Conservation (phyloP, 805 yeast species). For the Candida koratica region DNA sequence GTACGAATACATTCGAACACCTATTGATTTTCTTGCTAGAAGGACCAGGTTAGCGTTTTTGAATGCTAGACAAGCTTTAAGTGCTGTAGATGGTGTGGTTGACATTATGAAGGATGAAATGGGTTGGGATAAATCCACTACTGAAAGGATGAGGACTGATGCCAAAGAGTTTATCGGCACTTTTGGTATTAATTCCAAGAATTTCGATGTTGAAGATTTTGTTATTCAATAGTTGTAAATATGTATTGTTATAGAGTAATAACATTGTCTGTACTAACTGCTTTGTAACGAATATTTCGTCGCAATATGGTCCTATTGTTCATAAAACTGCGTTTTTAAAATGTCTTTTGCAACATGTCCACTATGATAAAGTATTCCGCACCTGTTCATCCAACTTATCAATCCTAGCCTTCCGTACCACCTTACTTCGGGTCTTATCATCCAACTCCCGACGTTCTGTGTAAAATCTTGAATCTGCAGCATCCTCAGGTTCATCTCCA, state of each 20-base stretch:
- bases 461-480: constrained; percentile 2
- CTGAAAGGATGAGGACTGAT: constrained; percentile 47
- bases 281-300: too few relatives aligned
- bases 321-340: too few relatives aligned
- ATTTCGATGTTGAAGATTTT: constrained; percentile 23
- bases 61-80: constrained; percentile 78
- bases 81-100: constrained; percentile 79
- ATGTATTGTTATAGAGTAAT: too few relatives aligned
- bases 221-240: constrained; percentile 17
- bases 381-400: constrained; percentile 32
- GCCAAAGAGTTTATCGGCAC: constrained; percentile 58
- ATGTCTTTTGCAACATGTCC: too few relatives aligned
- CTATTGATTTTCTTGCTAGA: constrained; percentile 86
- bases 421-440: constrained; percentile 34
- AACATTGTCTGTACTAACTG: too few relatives aligned
- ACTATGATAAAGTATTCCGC: too few relatives aligned
- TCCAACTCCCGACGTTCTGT: constrained; percentile 19
- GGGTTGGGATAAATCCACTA: constrained; percentile 63
- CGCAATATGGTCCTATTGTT: too few relatives aligned
- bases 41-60: constrained; percentile 90
- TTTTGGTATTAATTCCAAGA: constrained; percentile 46
- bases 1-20: constrained; percentile 83
- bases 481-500: constrained; percentile 17
- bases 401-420: constrained; percentile 35
- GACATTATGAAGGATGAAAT: constrained; percentile 79